A percentile compares a stretch with the other conserved stretches of the same genome.
These are phyloP conservation scores for Porodaedalea pini DNA, from an alignment of 1,284 basidiomycete genomes.

Conservation along the genomic window DNA sequence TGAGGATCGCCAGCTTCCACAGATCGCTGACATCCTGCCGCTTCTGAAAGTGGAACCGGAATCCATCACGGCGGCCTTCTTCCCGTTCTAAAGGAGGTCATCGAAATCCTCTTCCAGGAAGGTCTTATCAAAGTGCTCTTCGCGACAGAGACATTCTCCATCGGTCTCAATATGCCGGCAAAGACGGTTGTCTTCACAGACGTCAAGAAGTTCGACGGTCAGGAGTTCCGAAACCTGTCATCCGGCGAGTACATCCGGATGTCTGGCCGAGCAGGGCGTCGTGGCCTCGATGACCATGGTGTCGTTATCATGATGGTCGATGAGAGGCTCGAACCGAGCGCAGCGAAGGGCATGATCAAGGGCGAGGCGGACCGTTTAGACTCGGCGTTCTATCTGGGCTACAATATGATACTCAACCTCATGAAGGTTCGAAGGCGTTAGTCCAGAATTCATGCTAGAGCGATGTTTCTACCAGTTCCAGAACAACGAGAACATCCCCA, in stretches of 20 bases:
- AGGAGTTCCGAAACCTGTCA: constrained; percentile 88
- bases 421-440: constrained; percentile 99
- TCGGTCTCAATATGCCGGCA: constrained; percentile 99
- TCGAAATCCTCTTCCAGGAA: constrained; percentile 99
- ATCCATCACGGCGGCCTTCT: constrained; percentile 98
- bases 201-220: constrained; percentile 94
- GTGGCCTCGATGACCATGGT: constrained; percentile 97
- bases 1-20: constrained; percentile 89
- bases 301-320: constrained; percentile 99
- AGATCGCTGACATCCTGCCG: constrained; percentile 92
- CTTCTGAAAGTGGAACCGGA: constrained; percentile 93
- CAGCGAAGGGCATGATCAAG: constrained; percentile 97
- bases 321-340: constrained; percentile 91
- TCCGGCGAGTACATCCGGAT: constrained; percentile 97
- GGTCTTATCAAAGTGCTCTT: constrained; percentile 99
- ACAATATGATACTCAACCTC: constrained; percentile 98
- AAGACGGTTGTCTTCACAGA: constrained; percentile 99
- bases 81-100: constrained; percentile 97
- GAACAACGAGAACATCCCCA: constrained; percentile 85
- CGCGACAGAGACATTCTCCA: constrained; percentile 99
- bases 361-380: constrained; percentile 96
- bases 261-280: constrained; percentile 96
- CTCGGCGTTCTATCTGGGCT: constrained; percentile 97
- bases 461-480: constrained; percentile 99
- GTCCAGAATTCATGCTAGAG: constrained; percentile 98